Conservation (phyloP, 2,329 filamentous ascomycete species). For the Mycosphaerella sp. region DNA sequence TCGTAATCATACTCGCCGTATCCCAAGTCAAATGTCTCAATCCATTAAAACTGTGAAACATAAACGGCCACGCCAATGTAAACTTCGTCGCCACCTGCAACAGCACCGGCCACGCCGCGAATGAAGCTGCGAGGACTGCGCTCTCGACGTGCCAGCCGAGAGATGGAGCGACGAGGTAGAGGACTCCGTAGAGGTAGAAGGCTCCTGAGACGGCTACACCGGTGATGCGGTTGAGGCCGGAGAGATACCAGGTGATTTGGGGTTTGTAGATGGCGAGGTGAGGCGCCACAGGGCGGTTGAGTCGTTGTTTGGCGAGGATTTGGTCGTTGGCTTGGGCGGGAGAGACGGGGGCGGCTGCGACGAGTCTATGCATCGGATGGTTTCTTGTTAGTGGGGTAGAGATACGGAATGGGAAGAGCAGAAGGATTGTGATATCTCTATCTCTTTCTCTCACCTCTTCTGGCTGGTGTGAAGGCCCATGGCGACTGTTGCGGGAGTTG, state of each 20-base stretch:
- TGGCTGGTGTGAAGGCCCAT: conserved; percentile 36
- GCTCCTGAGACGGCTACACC: conserved; percentile 63
- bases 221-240: conserved; percentile 76
- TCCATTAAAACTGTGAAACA: conserved; percentile 63
- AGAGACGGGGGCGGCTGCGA: conserved; percentile 45
- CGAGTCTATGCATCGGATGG: conserved; percentile 31
- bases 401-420: no score
- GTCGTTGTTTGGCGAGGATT: conserved; percentile 75
- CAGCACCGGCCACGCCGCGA: conserved; percentile 54
- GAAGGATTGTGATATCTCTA: no score
- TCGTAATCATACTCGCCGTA: conserved; percentile 54
- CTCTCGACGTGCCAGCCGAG: conserved; percentile 65
- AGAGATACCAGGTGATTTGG: conserved; percentile 77
- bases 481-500: conserved; percentile 40
- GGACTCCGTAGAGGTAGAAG: conserved; percentile 72
- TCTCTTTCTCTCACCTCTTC: conserved; percentile 37
- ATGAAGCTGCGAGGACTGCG: conserved; percentile 56
- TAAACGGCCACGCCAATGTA: conserved; percentile 56
- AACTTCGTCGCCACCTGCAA: conserved; percentile 56
- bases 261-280: conserved; percentile 82
- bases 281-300: conserved; percentile 72
- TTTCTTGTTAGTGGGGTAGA: not conserved
- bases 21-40: conserved; percentile 67
- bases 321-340: conserved; percentile 47
- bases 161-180: conserved; percentile 74